Evolutionary conservation across 257 asterid genomes (phyloP), one percentile per base, ranked within the genome.

Genomic region (Prunella vulgaris): DNA sequence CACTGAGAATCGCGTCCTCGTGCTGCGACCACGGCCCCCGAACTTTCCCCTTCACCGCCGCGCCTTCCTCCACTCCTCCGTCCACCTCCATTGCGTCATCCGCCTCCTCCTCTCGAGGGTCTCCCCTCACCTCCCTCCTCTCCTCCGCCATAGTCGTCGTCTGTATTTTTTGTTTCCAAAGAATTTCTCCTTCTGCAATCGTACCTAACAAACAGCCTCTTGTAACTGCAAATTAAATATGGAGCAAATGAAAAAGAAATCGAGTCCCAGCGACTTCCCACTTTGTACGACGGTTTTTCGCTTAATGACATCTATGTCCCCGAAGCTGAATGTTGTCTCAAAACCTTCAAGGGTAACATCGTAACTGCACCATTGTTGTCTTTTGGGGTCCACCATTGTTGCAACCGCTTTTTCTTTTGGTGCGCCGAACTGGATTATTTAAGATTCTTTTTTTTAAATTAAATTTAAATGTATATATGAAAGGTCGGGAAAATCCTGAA

Each of bases 11-110:
- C 44, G 37, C 78, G 76, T 90, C 97, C 80, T 90, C 97, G 21
- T 84, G 88, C 65, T 74, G 84, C 46, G 88, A 84, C 95, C 97
- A 90, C 17, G 95, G 86, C 10, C 90, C 97, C 62, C 82, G 84
- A 24, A 86, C 88, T 72, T 78, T 85, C 60, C 84, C 86, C 38
- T 62, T 60, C 14, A 69, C 65, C 32, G 72, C 65, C 60, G 73
- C 51, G 28, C 72, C 81, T 25, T 63, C 77, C 52, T 79, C 76
- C 8, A 12, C 77, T 17, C 75, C 80, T 52, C 71, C 78, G 30
- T 67, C 80, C 46, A 71, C 72, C 5, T 67, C 78, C 21, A 35
- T 30, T 24, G 15, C 73, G 20, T 44, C 79, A 13, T 38, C 81
- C 33, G 17, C 49, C 61, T 14, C 71, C 76, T 64, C 71, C 76